Evolutionary conservation across 2,329 filamentous ascomycete genomes (phyloP).

Genomic region (Trichophyton schoenleinii): DNA sequence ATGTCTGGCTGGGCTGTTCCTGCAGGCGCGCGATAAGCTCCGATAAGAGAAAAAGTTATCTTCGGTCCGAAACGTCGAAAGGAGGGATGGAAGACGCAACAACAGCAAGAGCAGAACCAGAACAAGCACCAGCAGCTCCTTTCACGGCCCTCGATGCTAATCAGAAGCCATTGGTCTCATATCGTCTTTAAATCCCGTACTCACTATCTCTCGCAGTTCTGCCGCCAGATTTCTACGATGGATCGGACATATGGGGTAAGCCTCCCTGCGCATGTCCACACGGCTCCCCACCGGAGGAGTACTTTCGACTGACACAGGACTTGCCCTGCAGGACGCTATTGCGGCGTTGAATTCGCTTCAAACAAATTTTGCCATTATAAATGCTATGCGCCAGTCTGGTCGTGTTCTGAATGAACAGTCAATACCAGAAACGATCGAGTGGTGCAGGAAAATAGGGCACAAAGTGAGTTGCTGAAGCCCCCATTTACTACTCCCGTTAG

Average conservation of each 20-base stretch:
- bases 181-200: background rate
- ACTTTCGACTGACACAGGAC: slow-evolving; percentile 10
- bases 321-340: slow-evolving; percentile 49
- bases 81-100: background rate
- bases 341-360: slow-evolving; percentile 62
- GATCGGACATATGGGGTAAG: slow-evolving; percentile 10
- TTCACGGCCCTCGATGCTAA: background rate
- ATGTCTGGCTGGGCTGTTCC: background rate
- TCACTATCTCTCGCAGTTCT: background rate
- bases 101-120: background rate
- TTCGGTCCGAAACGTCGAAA: background rate
- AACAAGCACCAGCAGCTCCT: background rate
- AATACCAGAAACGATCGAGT: slow-evolving; percentile 69
- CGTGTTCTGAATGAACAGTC: slow-evolving; percentile 60
- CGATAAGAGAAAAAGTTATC: background rate
- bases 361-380: slow-evolving; percentile 64
- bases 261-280: background rate
- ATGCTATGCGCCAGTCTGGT: slow-evolving; percentile 64
- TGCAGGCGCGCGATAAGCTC: background rate
- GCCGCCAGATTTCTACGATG: slow-evolving; percentile 9
- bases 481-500: background rate
- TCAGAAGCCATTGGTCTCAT: background rate
- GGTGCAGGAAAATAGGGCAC: slow-evolving; percentile 65
- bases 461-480: slow-evolving; percentile 36
- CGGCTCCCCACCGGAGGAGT: too few relatives aligned